Conservation (phyloP, 2,329 filamentous ascomycete genomes). For the Talaromyces rugulosus region DNA sequence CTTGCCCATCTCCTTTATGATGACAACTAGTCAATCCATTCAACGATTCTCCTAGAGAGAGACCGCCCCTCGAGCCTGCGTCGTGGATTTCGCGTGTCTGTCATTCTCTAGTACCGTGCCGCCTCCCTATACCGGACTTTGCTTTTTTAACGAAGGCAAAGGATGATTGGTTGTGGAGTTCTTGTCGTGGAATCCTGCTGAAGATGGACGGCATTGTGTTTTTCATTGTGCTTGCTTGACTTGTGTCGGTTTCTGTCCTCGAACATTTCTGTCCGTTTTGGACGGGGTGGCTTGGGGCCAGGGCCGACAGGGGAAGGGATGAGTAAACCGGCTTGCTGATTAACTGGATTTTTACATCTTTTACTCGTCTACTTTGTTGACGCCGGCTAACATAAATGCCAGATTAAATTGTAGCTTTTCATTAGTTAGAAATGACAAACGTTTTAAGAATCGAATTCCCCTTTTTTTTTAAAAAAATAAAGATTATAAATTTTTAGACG, state of each 20-base stretch:
- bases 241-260: conserved; percentile 27
- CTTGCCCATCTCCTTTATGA: conserved; percentile 38
- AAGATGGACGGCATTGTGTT: background rate
- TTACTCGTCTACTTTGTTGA: background rate
- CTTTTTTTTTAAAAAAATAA: background rate
- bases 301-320: conserved; percentile 38
- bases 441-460: background rate
- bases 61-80: conserved; percentile 32
- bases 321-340: conserved; percentile 41
- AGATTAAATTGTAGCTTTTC: background rate
- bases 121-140: conserved; percentile 45
- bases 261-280: conserved; percentile 33
- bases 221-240: conserved; percentile 27
- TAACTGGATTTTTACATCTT: background rate
- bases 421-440: background rate
- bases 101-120: conserved; percentile 23
- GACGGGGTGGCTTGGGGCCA: conserved; percentile 23
- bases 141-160: conserved; percentile 16
- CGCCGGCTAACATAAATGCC: background rate
- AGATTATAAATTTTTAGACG: background rate
- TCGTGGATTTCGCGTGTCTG: conserved; percentile 17
- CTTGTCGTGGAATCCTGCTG: conserved; percentile 18
- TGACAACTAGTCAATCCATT: conserved; percentile 62
- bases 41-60: conserved; percentile 47
- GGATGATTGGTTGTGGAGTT: conserved; percentile 46